phyloP scores from a whole-genome alignment of 345 rosid species.

The Eucalyptus sp. region DNA sequence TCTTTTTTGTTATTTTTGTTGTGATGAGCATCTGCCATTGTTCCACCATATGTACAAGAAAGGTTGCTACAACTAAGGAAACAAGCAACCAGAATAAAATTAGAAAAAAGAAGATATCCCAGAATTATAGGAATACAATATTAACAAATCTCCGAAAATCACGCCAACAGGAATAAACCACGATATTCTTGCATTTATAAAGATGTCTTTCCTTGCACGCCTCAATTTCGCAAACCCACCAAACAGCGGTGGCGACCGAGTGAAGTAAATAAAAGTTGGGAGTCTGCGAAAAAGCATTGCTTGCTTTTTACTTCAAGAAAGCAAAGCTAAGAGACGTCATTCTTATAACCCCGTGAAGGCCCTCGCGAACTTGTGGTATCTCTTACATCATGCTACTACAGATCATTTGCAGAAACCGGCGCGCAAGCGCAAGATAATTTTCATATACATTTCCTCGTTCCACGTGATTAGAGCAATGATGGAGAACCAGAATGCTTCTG shows the following conservation, averaged over 20 bases:
- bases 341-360: not conserved
- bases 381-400: not conserved
- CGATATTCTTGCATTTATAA: not conserved
- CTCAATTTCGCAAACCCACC: conserved; percentile 4
- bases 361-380: not conserved
- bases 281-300: conserved; percentile 1
- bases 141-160: too few species aligned
- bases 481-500: not conserved
- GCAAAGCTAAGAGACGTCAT: not conserved
- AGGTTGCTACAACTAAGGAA: too few species aligned
- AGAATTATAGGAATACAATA: too few species aligned
- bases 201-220: conserved; percentile 14
- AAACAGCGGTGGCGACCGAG: conserved; percentile 29
- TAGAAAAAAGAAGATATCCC: too few species aligned
- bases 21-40: too few species aligned
- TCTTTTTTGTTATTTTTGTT: too few species aligned
- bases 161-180: not conserved
- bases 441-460: not conserved
- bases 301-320: conserved; percentile 25
- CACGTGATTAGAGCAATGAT: not conserved
- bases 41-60: too few species aligned
- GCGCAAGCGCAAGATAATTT: not conserved
- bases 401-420: not conserved
- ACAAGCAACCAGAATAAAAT: too few species aligned
- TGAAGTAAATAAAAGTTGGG: conserved; percentile 10